Percentiles rank a stretch among this genome's conserved stretches.
Conservation (phyloP, 2,329 filamentous ascomycete species). For the Trichoderma sp. region DNA sequence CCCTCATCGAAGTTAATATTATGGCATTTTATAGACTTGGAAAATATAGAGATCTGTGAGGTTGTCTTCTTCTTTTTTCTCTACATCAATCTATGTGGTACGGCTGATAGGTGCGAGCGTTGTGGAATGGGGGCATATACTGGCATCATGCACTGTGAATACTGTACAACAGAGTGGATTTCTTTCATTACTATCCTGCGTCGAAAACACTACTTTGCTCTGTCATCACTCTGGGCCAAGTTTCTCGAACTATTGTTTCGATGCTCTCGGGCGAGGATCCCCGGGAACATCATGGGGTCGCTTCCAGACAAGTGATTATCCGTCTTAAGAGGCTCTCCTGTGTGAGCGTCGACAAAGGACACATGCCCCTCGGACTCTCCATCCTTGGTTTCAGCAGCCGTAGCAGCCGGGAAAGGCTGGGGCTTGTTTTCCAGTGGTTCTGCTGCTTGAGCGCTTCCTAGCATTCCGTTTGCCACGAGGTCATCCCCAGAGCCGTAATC, state of each 20-base stretch:
- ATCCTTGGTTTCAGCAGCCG: neutral
- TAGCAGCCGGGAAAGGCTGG: neutral
- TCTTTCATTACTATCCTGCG: neutral
- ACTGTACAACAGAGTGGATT: neutral
- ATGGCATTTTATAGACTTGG: too few relatives aligned
- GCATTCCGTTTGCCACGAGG: neutral
- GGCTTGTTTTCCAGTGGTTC: conserved; percentile 1
- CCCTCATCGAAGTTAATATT: too few relatives aligned
- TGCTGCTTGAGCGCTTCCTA: conserved; percentile 27
- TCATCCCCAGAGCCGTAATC: conserved; percentile 32
- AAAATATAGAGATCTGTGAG: too few relatives aligned
- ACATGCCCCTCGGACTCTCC: neutral
- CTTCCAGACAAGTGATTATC: conserved; percentile 55
- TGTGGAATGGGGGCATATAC: neutral
- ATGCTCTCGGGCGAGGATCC: conserved; percentile 59
- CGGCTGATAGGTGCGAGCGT: too few relatives aligned
- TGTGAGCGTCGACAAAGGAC: neutral
- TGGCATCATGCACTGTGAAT: neutral
- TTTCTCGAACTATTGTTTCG: conserved; percentile 45
- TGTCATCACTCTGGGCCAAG: conserved; percentile 26
- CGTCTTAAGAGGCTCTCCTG: conserved; percentile 39
- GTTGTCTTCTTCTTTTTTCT: too few relatives aligned
- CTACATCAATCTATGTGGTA: too few relatives aligned
- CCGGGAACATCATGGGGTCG: conserved; percentile 72
- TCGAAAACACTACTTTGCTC: neutral